These are phyloP conservation scores for Pigoraptor vietnamica DNA, from an alignment of 78 protist genomes.

Conservation along the genomic window DNA sequence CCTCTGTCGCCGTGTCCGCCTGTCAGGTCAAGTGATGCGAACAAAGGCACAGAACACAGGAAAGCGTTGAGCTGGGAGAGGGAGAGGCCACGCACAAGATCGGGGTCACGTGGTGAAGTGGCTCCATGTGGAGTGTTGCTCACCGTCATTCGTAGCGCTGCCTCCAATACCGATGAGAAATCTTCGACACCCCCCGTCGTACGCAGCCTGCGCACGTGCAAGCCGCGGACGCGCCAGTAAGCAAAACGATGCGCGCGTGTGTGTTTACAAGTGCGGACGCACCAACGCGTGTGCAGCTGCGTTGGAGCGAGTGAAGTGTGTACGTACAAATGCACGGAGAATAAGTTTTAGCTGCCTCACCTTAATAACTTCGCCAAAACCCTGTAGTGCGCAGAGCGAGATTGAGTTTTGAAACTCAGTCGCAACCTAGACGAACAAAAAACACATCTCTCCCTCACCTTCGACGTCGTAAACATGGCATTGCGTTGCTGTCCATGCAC, in stretches of 20 bases:
- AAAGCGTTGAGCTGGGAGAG: background rate
- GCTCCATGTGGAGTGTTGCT: background rate
- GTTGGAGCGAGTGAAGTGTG: background rate
- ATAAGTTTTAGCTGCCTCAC: background rate
- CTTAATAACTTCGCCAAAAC: background rate
- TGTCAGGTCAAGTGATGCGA: too few species aligned
- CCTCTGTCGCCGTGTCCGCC: too few species aligned
- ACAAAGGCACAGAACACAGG: background rate
- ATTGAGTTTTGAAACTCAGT: background rate
- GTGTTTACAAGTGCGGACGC: background rate
- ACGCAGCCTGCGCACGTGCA: background rate
- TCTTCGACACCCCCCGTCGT: background rate
- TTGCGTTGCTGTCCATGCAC: background rate
- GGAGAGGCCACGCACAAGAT: background rate
- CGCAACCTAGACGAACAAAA: background rate
- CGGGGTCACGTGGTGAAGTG: too few species aligned
- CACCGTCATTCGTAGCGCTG: slow-evolving; percentile 20
- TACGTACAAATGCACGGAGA: background rate
- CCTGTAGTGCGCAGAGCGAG: background rate
- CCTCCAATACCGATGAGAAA: slow-evolving; percentile 4
- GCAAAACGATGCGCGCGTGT: background rate
- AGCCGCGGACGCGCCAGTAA: background rate
- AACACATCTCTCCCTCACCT: background rate
- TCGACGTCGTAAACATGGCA: background rate
- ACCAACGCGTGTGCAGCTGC: background rate